Percentiles rank a stretch among this genome's conserved stretches.
Evolutionary conservation across 1,284 basidiomycete genomes (phyloP).

Genomic region (Singerocomus inundabilis): DNA sequence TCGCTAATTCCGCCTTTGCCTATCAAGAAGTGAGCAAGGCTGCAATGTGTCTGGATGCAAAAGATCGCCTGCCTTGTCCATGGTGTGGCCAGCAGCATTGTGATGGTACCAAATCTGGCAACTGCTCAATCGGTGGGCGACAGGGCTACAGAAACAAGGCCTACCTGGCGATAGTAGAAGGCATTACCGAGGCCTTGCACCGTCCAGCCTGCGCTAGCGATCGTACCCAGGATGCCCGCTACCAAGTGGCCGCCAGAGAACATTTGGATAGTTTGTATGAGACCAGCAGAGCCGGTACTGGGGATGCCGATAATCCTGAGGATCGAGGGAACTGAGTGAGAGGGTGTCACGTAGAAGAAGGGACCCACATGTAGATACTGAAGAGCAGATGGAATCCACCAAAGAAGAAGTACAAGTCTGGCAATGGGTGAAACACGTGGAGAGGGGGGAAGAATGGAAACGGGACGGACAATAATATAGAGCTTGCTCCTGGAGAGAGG

Average conservation of each 20-base stretch:
- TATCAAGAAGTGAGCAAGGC: conserved; percentile 33
- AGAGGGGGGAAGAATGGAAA: conserved; percentile 16
- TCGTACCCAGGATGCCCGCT: conserved; percentile 74
- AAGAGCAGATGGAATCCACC: conserved; percentile 90
- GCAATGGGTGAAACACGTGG: conserved; percentile 17
- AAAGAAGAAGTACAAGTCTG: conserved; percentile 95
- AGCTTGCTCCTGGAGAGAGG: conserved; percentile 66
- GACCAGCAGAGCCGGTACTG: conserved; percentile 91
- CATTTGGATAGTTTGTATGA: conserved; percentile 88
- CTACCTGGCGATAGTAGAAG: conserved; percentile 79
- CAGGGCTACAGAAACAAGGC: conserved; percentile 23
- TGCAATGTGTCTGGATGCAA: background rate
- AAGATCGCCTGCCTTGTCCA: conserved; percentile 64
- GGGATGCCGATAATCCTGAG: conserved; percentile 85
- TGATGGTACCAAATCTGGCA: conserved; percentile 82
- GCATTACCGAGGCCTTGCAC: conserved; percentile 81
- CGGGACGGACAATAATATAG: conserved; percentile 72
- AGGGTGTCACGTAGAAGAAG: conserved; percentile 7
- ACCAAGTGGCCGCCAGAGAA: conserved; percentile 63
- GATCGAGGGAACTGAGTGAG: conserved; percentile 25
- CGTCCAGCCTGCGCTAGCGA: conserved; percentile 86
- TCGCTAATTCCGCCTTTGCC: conserved; percentile 84
- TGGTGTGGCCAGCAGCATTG: conserved; percentile 76
- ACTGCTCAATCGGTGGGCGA: conserved; percentile 10
- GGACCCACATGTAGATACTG: conserved; percentile 79